Conservation (phyloP, 108 stramenopile genomes). For the Cyclotella kingstonii region DNA sequence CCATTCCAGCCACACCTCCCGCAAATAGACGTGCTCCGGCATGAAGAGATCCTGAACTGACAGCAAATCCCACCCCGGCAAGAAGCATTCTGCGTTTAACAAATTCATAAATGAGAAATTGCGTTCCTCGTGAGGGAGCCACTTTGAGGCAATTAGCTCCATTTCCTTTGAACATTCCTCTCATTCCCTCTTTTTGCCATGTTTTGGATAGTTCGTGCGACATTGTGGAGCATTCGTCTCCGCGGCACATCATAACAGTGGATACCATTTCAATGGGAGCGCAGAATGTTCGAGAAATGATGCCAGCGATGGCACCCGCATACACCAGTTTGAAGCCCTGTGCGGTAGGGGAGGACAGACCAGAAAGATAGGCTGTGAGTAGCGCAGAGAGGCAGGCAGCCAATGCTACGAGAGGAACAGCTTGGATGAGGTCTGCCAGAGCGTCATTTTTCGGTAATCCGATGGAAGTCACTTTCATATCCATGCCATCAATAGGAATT, state of each 20-base stretch:
- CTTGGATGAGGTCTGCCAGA: conserved; percentile 12
- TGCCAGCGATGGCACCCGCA: conserved; percentile 45
- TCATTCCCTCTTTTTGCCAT: conserved; percentile 40
- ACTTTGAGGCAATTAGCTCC: conserved; percentile 57
- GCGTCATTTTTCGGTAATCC: conserved; percentile 3
- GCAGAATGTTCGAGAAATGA: conserved; percentile 42
- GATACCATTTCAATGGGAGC: conserved; percentile 45
- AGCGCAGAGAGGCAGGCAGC: conserved; percentile 4
- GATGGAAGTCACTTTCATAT: too few relatives aligned
- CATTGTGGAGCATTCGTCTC: conserved; percentile 33
- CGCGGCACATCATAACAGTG: conserved; percentile 46
- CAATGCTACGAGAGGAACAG: conserved; percentile 10
- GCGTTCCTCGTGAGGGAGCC: conserved; percentile 42
- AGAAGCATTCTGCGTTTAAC: conserved; percentile 36
- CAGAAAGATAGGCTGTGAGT: conserved; percentile 18
- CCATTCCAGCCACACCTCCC: conserved; percentile 45
- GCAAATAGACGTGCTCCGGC: conserved; percentile 36
- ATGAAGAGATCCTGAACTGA: conserved; percentile 20
- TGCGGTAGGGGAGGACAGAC: conserved; percentile 27
- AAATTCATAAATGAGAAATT: conserved; percentile 46
- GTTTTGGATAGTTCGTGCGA: conserved; percentile 24
- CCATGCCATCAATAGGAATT: conserved; percentile 16
- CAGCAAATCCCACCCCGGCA: conserved; percentile 25
- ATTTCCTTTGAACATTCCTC: conserved; percentile 50
- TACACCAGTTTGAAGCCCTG: conserved; percentile 36